phyloP scores from a whole-genome alignment of 768 basidiomycete genomes.

The Russula earlei region DNA sequence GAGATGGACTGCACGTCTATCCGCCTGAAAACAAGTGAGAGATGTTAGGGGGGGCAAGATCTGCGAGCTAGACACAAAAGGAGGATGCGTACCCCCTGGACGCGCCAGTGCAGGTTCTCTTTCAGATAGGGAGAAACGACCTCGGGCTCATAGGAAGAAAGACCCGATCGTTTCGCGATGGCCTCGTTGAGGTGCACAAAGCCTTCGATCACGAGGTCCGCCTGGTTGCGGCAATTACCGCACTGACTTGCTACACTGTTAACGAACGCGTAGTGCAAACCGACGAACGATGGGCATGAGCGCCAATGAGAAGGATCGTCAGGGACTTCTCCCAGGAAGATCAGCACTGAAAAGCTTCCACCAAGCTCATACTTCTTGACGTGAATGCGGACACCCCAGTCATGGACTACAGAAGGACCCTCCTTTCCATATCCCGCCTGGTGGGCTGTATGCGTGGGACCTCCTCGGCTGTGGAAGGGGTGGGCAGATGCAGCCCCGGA shows the following conservation, averaged over 20 bases:
- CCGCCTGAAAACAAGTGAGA: no score
- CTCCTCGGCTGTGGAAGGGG: slow-evolving; percentile 29
- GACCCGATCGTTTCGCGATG: slow-evolving; percentile 22
- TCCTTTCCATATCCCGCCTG: slow-evolving; percentile 2
- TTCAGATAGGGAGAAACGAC: slow-evolving; percentile 25
- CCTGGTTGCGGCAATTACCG: no score
- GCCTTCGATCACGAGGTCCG: slow-evolving; percentile 26
- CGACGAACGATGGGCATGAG: slow-evolving; percentile 20
- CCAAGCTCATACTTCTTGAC: slow-evolving; percentile 39
- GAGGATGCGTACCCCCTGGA: no score
- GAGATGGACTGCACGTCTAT: no score
- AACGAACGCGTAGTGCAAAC: no score
- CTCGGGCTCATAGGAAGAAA: slow-evolving; percentile 30
- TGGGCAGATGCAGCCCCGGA: no score
- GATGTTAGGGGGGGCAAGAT: no score
- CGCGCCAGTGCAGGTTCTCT: no score
- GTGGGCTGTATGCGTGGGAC: background rate
- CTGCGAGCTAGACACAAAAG: no score
- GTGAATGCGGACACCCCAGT: slow-evolving; percentile 37
- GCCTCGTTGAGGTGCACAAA: slow-evolving; percentile 36
- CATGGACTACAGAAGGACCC: slow-evolving; percentile 16
- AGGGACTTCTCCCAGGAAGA: slow-evolving; percentile 39
- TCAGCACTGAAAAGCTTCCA: slow-evolving; percentile 35
- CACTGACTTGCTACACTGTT: no score
- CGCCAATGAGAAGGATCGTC: slow-evolving; percentile 32